phyloP scores from a whole-genome alignment of 768 basidiomycete genomes.

The Kwoniella pini region DNA sequence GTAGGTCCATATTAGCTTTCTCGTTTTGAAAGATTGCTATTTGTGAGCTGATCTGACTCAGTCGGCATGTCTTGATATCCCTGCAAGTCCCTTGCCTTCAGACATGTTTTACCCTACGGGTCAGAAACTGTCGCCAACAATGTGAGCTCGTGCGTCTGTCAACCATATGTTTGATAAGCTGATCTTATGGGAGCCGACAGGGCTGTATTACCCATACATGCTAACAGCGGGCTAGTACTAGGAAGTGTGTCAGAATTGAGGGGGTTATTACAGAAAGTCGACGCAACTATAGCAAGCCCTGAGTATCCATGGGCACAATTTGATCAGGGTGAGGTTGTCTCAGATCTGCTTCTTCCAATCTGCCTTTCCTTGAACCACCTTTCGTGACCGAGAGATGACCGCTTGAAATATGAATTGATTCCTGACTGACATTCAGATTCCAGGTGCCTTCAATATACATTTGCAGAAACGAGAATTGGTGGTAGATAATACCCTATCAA shows the following conservation, averaged over 20 bases:
- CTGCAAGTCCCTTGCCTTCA: background rate
- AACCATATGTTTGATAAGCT: background rate
- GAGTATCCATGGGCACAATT: background rate
- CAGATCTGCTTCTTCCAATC: background rate
- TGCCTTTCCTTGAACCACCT: no score
- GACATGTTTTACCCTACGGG: background rate
- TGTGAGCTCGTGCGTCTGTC: background rate
- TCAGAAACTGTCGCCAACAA: background rate
- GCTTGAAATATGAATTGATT: no score
- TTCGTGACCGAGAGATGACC: no score
- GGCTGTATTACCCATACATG: background rate
- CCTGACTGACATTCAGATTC: background rate
- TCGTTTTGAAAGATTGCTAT: background rate
- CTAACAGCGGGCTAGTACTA: background rate
- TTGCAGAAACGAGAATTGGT: background rate
- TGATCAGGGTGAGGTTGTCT: background rate
- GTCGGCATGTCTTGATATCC: background rate
- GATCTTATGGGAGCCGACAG: background rate
- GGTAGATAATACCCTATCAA: constrained; percentile 1
- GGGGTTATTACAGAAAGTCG: background rate
- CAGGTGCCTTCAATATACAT: constrained; percentile 1
- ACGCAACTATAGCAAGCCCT: background rate
- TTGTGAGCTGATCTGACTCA: background rate
- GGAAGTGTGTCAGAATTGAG: constrained; percentile 1
- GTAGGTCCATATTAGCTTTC: background rate